These are phyloP conservation scores for Gloeostereum incarnatum DNA, from an alignment of 768 basidiomycete genomes.

Conservation along the genomic window DNA sequence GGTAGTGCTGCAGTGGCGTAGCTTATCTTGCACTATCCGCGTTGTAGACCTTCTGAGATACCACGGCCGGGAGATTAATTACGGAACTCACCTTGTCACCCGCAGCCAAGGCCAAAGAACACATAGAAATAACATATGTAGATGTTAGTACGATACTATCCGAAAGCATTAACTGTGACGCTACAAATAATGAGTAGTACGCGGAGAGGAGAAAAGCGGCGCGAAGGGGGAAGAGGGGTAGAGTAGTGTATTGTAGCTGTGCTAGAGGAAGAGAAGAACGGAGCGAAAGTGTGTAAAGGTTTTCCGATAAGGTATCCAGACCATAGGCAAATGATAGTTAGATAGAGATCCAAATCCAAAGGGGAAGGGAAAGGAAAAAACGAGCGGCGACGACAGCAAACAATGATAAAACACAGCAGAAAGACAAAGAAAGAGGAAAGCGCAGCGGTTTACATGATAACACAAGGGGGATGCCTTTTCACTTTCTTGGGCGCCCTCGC, in stretches of 20 bases:
- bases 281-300: background rate
- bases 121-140: too few relatives aligned
- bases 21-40: too few relatives aligned
- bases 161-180: background rate
- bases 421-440: slow-evolving; percentile 9
- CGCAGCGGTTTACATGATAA: slow-evolving; percentile 28
- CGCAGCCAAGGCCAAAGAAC: too few relatives aligned
- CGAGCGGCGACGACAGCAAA: slow-evolving; percentile 1
- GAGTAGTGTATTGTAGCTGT: background rate
- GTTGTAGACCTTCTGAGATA: too few relatives aligned
- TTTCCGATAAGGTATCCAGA: background rate
- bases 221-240: background rate
- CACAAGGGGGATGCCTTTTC: too few relatives aligned
- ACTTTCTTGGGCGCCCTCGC: background rate
- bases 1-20: too few relatives aligned
- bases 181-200: background rate
- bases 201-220: background rate
- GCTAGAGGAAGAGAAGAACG: background rate
- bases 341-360: too few relatives aligned
- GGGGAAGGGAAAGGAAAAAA: background rate
- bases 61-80: too few relatives aligned
- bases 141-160: too few relatives aligned
- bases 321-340: background rate
- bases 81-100: too few relatives aligned
- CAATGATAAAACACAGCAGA: slow-evolving; percentile 12